phyloP scores from a whole-genome alignment of 2,329 filamentous ascomycete genomes.

The Pseudopyrenochaeta lycopersici region DNA sequence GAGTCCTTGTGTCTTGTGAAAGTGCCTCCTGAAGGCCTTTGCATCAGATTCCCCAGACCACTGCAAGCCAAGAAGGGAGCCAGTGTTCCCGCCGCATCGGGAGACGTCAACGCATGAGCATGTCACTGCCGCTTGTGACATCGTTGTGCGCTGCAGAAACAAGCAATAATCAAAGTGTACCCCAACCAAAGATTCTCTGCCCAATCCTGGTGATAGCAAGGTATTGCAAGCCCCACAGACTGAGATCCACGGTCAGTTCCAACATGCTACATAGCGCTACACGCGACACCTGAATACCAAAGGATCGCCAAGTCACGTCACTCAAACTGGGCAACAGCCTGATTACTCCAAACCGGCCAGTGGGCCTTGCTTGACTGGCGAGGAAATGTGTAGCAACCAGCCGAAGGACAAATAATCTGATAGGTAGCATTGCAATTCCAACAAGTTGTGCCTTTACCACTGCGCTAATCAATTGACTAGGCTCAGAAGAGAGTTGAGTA shows the following conservation, averaged over 20 bases:
- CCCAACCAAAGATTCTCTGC: slow-evolving; percentile 45
- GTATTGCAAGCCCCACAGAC: slow-evolving; percentile 46
- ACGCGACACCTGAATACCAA: slow-evolving; percentile 38
- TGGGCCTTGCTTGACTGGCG: slow-evolving; percentile 12
- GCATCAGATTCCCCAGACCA: slow-evolving; percentile 13
- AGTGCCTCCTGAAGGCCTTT: slow-evolving; percentile 17
- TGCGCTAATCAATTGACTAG: slow-evolving; percentile 42
- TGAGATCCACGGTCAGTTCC: slow-evolving; percentile 44
- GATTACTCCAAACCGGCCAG: slow-evolving; percentile 16
- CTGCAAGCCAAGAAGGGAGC: background rate
- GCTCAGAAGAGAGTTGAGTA: slow-evolving; percentile 45
- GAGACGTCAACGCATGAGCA: background rate
- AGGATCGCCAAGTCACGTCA: slow-evolving; percentile 23
- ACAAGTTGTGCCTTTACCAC: slow-evolving; percentile 45
- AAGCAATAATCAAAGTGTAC: slow-evolving; percentile 31
- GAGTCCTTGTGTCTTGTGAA: slow-evolving; percentile 10
- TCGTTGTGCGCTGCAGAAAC: background rate
- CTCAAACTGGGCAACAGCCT: slow-evolving; percentile 11
- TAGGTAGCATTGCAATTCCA: slow-evolving; percentile 39
- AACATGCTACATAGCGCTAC: slow-evolving; percentile 43
- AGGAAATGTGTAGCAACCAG: slow-evolving; percentile 44
- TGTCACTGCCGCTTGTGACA: slow-evolving; percentile 6
- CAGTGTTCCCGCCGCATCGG: slow-evolving; percentile 1
- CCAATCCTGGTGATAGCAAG: slow-evolving; percentile 39
- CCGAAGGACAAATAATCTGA: slow-evolving; percentile 40